A percentile compares a stretch with the other conserved stretches of the same genome.
phyloP scores from a whole-genome alignment of 1,284 basidiomycete species.

The Cryptococcus maquisensis region DNA sequence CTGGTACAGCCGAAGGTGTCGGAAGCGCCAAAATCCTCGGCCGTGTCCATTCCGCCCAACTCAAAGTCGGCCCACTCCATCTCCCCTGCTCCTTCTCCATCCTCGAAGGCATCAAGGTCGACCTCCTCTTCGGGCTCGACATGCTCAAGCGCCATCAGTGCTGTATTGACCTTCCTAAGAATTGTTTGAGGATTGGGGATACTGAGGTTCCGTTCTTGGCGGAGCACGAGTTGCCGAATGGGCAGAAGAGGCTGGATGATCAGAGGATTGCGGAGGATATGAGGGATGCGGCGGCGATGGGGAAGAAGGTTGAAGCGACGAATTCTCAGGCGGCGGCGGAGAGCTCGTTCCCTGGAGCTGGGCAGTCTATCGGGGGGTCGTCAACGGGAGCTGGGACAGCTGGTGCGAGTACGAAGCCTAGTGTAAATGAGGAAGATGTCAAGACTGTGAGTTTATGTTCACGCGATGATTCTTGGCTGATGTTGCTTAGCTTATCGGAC shows the following conservation, averaged over 20 bases:
- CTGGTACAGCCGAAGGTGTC: constrained; percentile 90
- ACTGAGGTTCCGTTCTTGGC: constrained; percentile 81
- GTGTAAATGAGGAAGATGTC: constrained; percentile 27
- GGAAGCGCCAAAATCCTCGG: constrained; percentile 94
- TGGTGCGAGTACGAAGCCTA: background rate
- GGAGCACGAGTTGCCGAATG: constrained; percentile 90
- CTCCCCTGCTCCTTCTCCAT: constrained; percentile 92
- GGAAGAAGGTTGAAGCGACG: constrained; percentile 27
- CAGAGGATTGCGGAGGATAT: constrained; percentile 30
- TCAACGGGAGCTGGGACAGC: constrained; percentile 12
- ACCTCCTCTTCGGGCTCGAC: constrained; percentile 91
- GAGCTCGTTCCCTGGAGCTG: constrained; percentile 37
- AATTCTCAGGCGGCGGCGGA: constrained; percentile 12
- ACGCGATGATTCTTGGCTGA: background rate
- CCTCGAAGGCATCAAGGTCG: constrained; percentile 90
- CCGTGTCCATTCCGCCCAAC: constrained; percentile 85
- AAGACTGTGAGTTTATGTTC: constrained; percentile 20
- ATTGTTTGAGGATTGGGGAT: constrained; percentile 80
- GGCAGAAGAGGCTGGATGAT: constrained; percentile 54
- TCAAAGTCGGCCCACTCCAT: constrained; percentile 77
- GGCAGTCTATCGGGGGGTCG: constrained; percentile 7
- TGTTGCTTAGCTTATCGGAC: constrained; percentile 56
- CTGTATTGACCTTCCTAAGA: constrained; percentile 84
- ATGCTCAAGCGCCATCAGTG: constrained; percentile 98
- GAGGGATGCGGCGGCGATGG: constrained; percentile 21